A percentile compares a stretch with the other conserved stretches of the same genome.
Conservation (phyloP, 331 rosid species). For the Telfairia occidentalis region DNA sequence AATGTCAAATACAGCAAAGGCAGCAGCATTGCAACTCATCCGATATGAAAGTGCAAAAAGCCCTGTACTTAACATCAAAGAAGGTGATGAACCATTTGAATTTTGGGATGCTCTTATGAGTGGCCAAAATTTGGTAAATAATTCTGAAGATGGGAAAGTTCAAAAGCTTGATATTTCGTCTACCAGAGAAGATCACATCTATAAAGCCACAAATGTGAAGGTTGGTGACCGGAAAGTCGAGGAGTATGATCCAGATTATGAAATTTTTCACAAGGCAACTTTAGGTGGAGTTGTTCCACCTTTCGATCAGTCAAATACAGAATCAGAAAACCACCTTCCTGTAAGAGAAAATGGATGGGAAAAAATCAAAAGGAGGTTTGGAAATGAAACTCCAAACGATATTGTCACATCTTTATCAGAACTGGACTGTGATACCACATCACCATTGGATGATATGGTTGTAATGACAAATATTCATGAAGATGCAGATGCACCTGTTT, state of each 20-base stretch:
- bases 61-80: constrained; percentile 33
- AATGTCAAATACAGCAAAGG: constrained; percentile 48
- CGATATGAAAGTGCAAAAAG: constrained; percentile 64
- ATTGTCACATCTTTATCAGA: constrained; percentile 36
- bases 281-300: constrained; percentile 94
- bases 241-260: constrained; percentile 70
- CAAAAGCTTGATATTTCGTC: constrained; percentile 19
- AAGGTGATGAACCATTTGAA: constrained; percentile 60
- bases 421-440: constrained; percentile 22
- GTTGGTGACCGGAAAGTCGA: constrained; percentile 42
- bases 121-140: constrained; percentile 21
- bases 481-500: constrained; percentile 25
- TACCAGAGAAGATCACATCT: constrained; percentile 13
- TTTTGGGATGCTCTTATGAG: constrained; percentile 67
- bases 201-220: background rate
- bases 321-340: constrained; percentile 76
- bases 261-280: constrained; percentile 61
- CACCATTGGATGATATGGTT: constrained; percentile 19
- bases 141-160: constrained; percentile 19
- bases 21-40: constrained; percentile 66
- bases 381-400: constrained; percentile 45
- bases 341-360: constrained; percentile 78
- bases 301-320: constrained; percentile 40
- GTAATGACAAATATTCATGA: constrained; percentile 17
- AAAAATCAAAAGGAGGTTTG: constrained; percentile 45